These are phyloP conservation scores for Schizonepeta tenuifolia DNA, from an alignment of 257 asterid genomes.

Conservation along the genomic window DNA sequence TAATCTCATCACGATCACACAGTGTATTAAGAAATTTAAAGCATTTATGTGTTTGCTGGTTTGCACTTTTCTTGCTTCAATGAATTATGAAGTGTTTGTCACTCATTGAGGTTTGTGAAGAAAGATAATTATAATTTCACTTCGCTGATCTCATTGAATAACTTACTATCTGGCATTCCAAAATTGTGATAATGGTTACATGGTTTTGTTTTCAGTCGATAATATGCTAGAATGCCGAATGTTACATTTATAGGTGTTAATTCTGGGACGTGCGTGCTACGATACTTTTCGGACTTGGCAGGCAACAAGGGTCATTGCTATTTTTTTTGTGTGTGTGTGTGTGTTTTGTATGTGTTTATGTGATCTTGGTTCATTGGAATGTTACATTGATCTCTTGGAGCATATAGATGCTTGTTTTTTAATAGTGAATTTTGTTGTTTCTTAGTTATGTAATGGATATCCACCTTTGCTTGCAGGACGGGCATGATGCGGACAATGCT, in stretches of 20 bases:
- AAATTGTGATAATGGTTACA: neutral
- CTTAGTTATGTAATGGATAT: constrained; percentile 17
- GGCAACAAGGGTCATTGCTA: neutral
- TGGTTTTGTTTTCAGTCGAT: constrained; percentile 10
- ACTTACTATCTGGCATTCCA: constrained; percentile 8
- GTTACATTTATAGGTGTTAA: neutral
- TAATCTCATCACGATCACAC: neutral
- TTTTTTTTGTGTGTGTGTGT: neutral
- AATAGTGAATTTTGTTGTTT: constrained; percentile 15
- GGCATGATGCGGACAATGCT: constrained; percentile 69
- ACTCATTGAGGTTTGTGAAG: neutral
- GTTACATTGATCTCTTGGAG: neutral
- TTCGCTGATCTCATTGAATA: neutral
- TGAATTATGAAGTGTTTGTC: neutral
- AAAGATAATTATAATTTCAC: neutral
- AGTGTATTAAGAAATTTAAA: constrained; percentile 13
- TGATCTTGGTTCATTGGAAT: constrained; percentile 12
- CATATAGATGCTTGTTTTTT: neutral
- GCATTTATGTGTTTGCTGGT: neutral
- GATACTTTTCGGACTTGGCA: neutral
- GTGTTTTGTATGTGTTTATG: too few species aligned
- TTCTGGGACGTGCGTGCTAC: neutral
- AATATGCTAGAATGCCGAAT: neutral
- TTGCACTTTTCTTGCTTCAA: constrained; percentile 8
- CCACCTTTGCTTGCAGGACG: constrained; percentile 60